Evolutionary conservation across 2,329 filamentous ascomycete species (phyloP), one percentile per base, ranked within the genome.

Genomic region (Pseudodiploospora longispora): DNA sequence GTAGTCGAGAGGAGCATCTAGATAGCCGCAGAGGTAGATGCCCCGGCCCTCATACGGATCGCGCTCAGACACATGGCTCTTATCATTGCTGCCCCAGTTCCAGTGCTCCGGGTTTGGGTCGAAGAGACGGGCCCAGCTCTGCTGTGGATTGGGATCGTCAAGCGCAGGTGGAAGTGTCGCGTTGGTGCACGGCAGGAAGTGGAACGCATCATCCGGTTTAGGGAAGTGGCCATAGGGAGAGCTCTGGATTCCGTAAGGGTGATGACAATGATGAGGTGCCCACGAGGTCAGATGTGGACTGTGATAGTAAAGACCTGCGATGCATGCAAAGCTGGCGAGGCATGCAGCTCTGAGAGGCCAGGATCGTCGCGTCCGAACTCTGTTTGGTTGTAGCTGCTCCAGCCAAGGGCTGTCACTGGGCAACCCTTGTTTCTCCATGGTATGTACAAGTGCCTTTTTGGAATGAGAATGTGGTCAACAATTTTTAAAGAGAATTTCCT

Each of bases 1-100:
- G 52, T 72, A 71, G 54, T 74, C 70, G 4, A 73, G 60, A 1
- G 70, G 71, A 4, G 71, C 68, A 28, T 73, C 68, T 6, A 73
- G 58, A 45, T 68, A 74, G 10, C 70, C 70, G 44, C 70, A 74
- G 6, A 74, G 59, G 49, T 66, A 74, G 43, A 74, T 66, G 6
- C 69, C 69, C 7, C 67, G 65, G 7, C 60, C 66, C 1, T 55
- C 51, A 41, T 65, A 67, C 2, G 59, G 59, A 36, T 66, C 62
- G 12, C 53, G 42, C 29, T 36, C 12, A 6, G 40, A 35, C 12
- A 29, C 27, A 5, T 41, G 36, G 6, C 46, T 44, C 8, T 44
- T 42, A 9, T 42, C 29, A 6, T 43, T 43, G 35, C 59, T 60
- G 4, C 66, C 68, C 71, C 71, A 75, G 51, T 56, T 70, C 71